phyloP scores from a whole-genome alignment of 148 eudicot genomes.

The Fagopyrum esculentum region DNA sequence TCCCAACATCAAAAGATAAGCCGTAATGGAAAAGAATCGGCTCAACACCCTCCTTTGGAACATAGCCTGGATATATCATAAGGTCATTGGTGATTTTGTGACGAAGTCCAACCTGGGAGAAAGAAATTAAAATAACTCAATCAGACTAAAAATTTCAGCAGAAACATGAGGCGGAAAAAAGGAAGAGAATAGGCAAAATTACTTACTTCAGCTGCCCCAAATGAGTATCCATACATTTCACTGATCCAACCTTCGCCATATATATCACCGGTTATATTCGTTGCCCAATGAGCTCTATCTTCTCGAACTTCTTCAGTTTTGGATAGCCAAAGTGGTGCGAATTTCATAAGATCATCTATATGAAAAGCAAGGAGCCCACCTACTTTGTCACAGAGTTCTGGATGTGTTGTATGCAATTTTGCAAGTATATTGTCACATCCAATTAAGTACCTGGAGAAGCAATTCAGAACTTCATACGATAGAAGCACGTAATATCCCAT shows the following conservation, averaged over 20 bases:
- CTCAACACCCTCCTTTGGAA: slow-evolving; percentile 65
- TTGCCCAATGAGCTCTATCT: slow-evolving; percentile 90
- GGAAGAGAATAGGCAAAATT: slow-evolving; percentile 6
- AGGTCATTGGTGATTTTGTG: slow-evolving; percentile 87
- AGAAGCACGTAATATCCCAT: neutral
- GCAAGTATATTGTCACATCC: slow-evolving; percentile 96
- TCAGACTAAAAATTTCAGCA: neutral
- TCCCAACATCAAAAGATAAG: slow-evolving; percentile 77
- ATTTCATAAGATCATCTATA: slow-evolving; percentile 83
- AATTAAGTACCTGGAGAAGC: slow-evolving; percentile 61
- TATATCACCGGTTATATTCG: slow-evolving; percentile 88
- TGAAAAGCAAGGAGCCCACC: slow-evolving; percentile 92
- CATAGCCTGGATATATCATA: slow-evolving; percentile 94
- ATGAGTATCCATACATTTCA: slow-evolving; percentile 99
- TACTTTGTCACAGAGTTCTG: slow-evolving; percentile 91
- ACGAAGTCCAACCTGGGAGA: slow-evolving; percentile 77
- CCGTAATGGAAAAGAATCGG: slow-evolving; percentile 96
- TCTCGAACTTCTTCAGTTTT: slow-evolving; percentile 92
- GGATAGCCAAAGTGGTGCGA: slow-evolving; percentile 95
- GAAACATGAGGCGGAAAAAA: slow-evolving; percentile 2
- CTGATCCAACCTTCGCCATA: slow-evolving; percentile 98
- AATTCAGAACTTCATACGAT: slow-evolving; percentile 9
- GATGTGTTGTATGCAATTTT: slow-evolving; percentile 79
- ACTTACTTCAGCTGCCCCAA: slow-evolving; percentile 88
- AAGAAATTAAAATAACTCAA: slow-evolving; percentile 15